Evolutionary conservation across 306 rosid genomes (phyloP).

Genomic region (Abrus pulchellus): DNA sequence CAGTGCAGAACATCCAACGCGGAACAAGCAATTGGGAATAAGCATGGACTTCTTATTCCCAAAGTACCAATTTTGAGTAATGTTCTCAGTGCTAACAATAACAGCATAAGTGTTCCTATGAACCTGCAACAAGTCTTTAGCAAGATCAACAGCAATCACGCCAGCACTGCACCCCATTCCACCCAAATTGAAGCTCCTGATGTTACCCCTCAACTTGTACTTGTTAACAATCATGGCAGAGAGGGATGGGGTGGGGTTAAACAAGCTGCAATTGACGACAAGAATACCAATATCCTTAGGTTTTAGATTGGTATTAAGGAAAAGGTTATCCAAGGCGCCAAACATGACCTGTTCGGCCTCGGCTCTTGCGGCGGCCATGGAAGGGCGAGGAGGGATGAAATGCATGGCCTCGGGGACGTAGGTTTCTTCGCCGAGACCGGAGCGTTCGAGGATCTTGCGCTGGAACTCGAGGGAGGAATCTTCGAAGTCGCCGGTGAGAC

Average conservation of each 20-base stretch:
- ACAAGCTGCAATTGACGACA: conserved; percentile 75
- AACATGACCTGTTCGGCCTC: conserved; percentile 79
- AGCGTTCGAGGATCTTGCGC: conserved; percentile 72
- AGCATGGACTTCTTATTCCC: conserved; percentile 83
- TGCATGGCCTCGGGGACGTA: conserved; percentile 80
- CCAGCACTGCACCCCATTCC: conserved; percentile 92
- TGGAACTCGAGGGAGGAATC: conserved; percentile 79
- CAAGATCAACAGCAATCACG: conserved; percentile 79
- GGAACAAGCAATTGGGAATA: conserved; percentile 80
- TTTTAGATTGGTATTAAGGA: conserved; percentile 57
- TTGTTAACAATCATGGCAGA: conserved; percentile 81
- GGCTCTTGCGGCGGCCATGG: conserved; percentile 72
- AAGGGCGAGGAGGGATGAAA: conserved; percentile 64
- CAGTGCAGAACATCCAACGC: conserved; percentile 71
- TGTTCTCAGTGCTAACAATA: conserved; percentile 80
- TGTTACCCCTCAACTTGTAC: conserved; percentile 74
- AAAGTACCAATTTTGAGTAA: conserved; percentile 81
- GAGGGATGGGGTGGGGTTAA: conserved; percentile 77
- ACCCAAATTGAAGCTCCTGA: conserved; percentile 78
- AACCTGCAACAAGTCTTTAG: conserved; percentile 71
- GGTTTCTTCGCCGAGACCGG: conserved; percentile 80
- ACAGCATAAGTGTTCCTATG: conserved; percentile 79
- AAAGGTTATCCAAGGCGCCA: conserved; percentile 73
- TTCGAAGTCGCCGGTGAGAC: conserved; percentile 70
- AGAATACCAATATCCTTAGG: conserved; percentile 76